Evolutionary conservation across 441 rosid species (phyloP).

Genomic region (Brassica balearica): DNA sequence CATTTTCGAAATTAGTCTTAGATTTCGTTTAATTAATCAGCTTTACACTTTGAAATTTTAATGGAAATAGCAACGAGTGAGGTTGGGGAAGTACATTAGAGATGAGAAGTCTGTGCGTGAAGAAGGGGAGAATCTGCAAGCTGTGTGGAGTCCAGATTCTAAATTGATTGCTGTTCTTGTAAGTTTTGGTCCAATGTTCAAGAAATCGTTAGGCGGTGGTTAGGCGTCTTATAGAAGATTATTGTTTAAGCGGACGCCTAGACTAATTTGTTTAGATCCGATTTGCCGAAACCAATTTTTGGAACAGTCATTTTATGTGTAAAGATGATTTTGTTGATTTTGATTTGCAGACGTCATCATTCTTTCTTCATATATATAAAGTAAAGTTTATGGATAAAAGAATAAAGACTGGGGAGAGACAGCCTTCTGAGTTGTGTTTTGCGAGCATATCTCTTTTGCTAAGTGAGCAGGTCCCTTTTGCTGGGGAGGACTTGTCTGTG

Average conservation of each 20-base stretch:
- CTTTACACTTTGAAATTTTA: background rate
- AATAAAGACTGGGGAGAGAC: constrained; percentile 78
- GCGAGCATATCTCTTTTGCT: constrained; percentile 76
- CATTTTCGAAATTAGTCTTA: constrained; percentile 20
- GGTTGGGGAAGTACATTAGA: constrained; percentile 88
- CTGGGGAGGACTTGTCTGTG: constrained; percentile 72
- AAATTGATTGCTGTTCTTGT: constrained; percentile 89
- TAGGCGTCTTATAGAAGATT: background rate
- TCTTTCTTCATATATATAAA: constrained; percentile 87
- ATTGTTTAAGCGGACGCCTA: background rate
- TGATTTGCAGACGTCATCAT: constrained; percentile 84
- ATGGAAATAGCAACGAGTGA: constrained; percentile 74
- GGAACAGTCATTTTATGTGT: background rate
- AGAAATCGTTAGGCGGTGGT: background rate
- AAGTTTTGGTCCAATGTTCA: constrained; percentile 38
- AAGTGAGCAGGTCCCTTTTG: constrained; percentile 89
- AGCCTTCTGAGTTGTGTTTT: constrained; percentile 69
- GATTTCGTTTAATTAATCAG: background rate
- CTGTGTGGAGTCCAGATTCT: constrained; percentile 93
- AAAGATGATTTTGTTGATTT: background rate
- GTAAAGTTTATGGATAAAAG: constrained; percentile 77
- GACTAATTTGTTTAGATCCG: background rate
- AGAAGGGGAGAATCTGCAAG: constrained; percentile 90
- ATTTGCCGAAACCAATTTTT: background rate
- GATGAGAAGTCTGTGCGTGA: constrained; percentile 71